Percentiles rank a stretch among this genome's conserved stretches.
Evolutionary conservation across 495 filamentous ascomycete genomes (phyloP).

Genomic region (Penicillium herquei): DNA sequence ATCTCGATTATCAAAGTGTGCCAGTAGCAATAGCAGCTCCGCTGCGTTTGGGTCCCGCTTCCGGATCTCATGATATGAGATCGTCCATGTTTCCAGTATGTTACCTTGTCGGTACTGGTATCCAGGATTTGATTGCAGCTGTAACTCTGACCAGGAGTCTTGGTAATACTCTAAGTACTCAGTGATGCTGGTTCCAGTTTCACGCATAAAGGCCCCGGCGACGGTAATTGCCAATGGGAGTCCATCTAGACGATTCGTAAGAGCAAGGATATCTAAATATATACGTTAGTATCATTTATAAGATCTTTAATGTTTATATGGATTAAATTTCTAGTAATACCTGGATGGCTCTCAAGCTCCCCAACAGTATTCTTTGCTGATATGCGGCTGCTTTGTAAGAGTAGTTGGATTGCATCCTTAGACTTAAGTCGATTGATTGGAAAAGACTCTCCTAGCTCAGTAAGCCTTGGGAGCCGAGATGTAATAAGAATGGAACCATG

Average conservation of each 20-base stretch:
- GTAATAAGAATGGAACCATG: slow-evolving; percentile 44
- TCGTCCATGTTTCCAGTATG: slow-evolving; percentile 46
- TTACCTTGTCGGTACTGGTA: slow-evolving; percentile 35
- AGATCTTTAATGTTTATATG: too few relatives aligned
- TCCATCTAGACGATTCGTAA: slow-evolving; percentile 32
- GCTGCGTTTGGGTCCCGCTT: slow-evolving; percentile 33
- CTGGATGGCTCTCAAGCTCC: slow-evolving; percentile 7
- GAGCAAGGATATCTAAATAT: slow-evolving; percentile 20
- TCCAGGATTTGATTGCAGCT: slow-evolving; percentile 25
- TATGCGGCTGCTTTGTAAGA: slow-evolving; percentile 19
- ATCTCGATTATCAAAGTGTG: slow-evolving; percentile 50
- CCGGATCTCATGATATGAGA: slow-evolving; percentile 41
- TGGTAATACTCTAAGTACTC: slow-evolving; percentile 42
- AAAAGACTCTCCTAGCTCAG: slow-evolving; percentile 26
- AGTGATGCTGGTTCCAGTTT: slow-evolving; percentile 29
- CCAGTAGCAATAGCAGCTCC: slow-evolving; percentile 42
- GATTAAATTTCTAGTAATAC: too few relatives aligned
- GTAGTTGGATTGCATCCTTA: slow-evolving; percentile 20
- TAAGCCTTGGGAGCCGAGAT: slow-evolving; percentile 32
- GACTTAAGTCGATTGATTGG: slow-evolving; percentile 21
- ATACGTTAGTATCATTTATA: slow-evolving; percentile 18
- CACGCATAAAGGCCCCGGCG: slow-evolving; percentile 40
- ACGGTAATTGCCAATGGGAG: slow-evolving; percentile 43
- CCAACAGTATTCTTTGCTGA: neutral
- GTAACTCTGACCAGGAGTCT: slow-evolving; percentile 38